phyloP scores from a whole-genome alignment of 2,329 filamentous ascomycete genomes.

The Paecilomyces niveus region DNA sequence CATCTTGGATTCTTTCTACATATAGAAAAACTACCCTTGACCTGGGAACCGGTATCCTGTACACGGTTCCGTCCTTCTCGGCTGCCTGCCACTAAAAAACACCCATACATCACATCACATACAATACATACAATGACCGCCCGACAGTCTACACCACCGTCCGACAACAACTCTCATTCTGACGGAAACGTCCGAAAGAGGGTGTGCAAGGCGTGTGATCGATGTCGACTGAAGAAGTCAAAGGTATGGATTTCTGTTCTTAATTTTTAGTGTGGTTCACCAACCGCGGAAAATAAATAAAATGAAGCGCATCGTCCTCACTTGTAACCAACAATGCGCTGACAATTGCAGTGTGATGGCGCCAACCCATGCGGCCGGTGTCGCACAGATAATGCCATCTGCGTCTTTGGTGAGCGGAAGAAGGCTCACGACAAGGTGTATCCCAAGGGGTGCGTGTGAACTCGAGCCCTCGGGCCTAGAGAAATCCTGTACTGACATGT shows the following conservation, averaged over 20 bases:
- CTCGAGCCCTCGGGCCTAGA: background rate
- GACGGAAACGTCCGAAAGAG: conserved; percentile 50
- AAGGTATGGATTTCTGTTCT: conserved; percentile 43
- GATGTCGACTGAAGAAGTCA: conserved; percentile 60
- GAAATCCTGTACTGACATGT: background rate
- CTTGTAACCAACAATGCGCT: background rate
- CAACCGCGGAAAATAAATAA: background rate
- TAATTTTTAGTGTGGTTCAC: background rate
- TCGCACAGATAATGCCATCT: conserved; percentile 58
- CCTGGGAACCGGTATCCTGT: background rate
- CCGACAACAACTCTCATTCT: conserved; percentile 31
- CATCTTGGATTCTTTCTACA: background rate
- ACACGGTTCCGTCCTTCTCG: background rate
- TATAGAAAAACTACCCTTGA: background rate
- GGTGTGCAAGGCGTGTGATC: conserved; percentile 61
- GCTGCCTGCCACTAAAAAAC: background rate
- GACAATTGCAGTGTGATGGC: conserved; percentile 48
- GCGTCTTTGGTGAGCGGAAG: conserved; percentile 59
- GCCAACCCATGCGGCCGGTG: conserved; percentile 55
- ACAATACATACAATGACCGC: conserved; percentile 24
- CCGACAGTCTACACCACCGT: conserved; percentile 33
- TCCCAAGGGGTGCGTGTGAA: conserved; percentile 53
- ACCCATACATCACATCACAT: background rate
- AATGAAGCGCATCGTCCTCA: background rate
- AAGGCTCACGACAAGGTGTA: conserved; percentile 62